A percentile compares a stretch with the other conserved stretches of the same genome.
Evolutionary conservation across 2,329 filamentous ascomycete species (phyloP).

Genomic region (Pestalotiopsis sp.): DNA sequence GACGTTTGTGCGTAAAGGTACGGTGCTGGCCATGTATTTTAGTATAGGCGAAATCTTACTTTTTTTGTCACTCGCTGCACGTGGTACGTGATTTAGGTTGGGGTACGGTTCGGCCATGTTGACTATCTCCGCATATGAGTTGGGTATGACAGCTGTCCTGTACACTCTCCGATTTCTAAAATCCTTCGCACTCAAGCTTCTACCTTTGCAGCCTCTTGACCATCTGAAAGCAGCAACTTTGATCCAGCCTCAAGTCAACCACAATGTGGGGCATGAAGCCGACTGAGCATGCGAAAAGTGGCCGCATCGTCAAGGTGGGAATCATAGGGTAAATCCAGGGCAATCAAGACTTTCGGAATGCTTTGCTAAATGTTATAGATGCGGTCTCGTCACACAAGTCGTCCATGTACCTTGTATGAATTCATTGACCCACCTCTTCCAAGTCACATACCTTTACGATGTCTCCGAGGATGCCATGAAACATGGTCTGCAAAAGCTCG

Average conservation of each 20-base stretch:
- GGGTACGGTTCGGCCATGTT: too few relatives aligned
- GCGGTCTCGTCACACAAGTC: not conserved
- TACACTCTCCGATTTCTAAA: too few relatives aligned
- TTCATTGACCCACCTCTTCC: not conserved
- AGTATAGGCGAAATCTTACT: too few relatives aligned
- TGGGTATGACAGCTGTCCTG: too few relatives aligned
- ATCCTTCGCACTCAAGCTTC: too few relatives aligned
- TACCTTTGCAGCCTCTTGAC: too few relatives aligned
- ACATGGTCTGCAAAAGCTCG: not conserved
- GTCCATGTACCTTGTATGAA: not conserved
- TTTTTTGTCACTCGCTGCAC: too few relatives aligned
- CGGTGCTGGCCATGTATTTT: too few relatives aligned
- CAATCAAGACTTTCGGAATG: not conserved
- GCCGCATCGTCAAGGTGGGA: not conserved
- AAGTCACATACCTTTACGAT: not conserved
- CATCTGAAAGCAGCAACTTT: not conserved
- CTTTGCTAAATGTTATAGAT: not conserved
- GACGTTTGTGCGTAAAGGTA: too few relatives aligned
- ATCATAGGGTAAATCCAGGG: not conserved
- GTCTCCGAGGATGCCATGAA: not conserved
- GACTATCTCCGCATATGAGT: too few relatives aligned
- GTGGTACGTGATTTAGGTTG: too few relatives aligned
- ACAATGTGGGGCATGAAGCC: not conserved
- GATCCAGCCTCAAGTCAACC: not conserved
- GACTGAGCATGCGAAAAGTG: not conserved